Conservation (phyloP, 2,329 filamentous ascomycete genomes). For the Xylariaceae sp. region DNA sequence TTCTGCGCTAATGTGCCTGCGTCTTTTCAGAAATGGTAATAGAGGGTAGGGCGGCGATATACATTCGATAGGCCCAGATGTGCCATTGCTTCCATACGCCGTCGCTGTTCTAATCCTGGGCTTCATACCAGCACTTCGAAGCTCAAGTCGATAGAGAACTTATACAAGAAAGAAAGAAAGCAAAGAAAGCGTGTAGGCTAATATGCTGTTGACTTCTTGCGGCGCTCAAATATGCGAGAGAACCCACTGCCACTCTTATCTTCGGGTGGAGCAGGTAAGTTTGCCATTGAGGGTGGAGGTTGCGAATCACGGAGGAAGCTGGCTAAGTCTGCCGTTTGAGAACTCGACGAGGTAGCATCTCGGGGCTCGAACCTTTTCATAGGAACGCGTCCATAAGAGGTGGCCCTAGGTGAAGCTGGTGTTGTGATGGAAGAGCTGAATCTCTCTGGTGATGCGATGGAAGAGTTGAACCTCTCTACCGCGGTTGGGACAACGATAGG, state of each 20-base stretch:
- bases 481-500: slow-evolving; percentile 59
- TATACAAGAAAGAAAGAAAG: slow-evolving; percentile 30
- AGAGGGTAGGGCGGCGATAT: neutral
- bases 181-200: slow-evolving; percentile 27
- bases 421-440: slow-evolving; percentile 43
- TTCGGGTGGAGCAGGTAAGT: slow-evolving; percentile 39
- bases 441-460: slow-evolving; percentile 46
- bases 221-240: slow-evolving; percentile 57
- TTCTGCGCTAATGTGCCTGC: neutral
- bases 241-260: slow-evolving; percentile 51
- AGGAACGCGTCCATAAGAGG: slow-evolving; percentile 50
- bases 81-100: neutral
- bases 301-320: slow-evolving; percentile 74
- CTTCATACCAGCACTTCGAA: neutral
- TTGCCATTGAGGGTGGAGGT: slow-evolving; percentile 57
- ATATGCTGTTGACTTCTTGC: slow-evolving; percentile 53
- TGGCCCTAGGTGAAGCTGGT: slow-evolving; percentile 24
- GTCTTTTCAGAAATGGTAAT: neutral
- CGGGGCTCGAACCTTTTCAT: slow-evolving; percentile 67
- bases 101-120: neutral
- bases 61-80: neutral
- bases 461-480: slow-evolving; percentile 50
- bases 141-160: slow-evolving; percentile 9
- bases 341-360: slow-evolving; percentile 53
- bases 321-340: slow-evolving; percentile 71